Conservation (phyloP, 495 filamentous ascomycete genomes). For the Aspergillus carlsbadensis region DNA sequence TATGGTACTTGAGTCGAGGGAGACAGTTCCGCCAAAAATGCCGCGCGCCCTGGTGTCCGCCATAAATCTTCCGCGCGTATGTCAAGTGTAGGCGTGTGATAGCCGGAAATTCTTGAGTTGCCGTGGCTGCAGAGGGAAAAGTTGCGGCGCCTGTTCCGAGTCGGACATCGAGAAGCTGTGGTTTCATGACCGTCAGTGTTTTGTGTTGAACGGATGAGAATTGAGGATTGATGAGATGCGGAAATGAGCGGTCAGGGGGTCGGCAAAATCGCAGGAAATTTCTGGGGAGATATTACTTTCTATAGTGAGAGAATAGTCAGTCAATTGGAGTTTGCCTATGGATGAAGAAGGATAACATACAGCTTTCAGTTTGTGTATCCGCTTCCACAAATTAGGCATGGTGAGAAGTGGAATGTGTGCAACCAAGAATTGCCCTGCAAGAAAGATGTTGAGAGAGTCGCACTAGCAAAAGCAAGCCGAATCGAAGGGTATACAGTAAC, state of each 20-base stretch:
- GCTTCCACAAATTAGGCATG: slow-evolving; percentile 78
- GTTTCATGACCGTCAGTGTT: not conserved
- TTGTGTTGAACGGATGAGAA: not conserved
- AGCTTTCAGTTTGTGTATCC: slow-evolving; percentile 73
- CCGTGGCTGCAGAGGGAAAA: slow-evolving; percentile 54
- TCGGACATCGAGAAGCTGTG: slow-evolving; percentile 68
- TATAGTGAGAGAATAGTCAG: slow-evolving; percentile 14
- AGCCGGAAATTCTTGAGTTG: slow-evolving; percentile 50
- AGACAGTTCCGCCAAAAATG: slow-evolving; percentile 88
- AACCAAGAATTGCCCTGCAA: not conserved
- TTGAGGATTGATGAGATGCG: not conserved
- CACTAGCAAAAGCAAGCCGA: not conserved
- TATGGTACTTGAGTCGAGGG: slow-evolving; percentile 89
- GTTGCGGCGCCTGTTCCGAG: slow-evolving; percentile 79
- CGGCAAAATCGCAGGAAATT: slow-evolving; percentile 10
- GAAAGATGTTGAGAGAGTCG: not conserved
- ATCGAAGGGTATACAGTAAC: slow-evolving; percentile 3
- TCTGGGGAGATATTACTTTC: slow-evolving; percentile 30
- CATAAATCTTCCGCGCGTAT: slow-evolving; percentile 62
- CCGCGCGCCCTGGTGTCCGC: slow-evolving; percentile 72
- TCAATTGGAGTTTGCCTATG: slow-evolving; percentile 3
- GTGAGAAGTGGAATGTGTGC: slow-evolving; percentile 22
- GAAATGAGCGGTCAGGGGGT: not conserved
- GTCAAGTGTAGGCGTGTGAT: slow-evolving; percentile 82
- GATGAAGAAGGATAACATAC: slow-evolving; percentile 52